Evolutionary conservation across 1,284 basidiomycete genomes (phyloP), one percentile per base, ranked within the genome.

Genomic region (Puccinia hordei): DNA sequence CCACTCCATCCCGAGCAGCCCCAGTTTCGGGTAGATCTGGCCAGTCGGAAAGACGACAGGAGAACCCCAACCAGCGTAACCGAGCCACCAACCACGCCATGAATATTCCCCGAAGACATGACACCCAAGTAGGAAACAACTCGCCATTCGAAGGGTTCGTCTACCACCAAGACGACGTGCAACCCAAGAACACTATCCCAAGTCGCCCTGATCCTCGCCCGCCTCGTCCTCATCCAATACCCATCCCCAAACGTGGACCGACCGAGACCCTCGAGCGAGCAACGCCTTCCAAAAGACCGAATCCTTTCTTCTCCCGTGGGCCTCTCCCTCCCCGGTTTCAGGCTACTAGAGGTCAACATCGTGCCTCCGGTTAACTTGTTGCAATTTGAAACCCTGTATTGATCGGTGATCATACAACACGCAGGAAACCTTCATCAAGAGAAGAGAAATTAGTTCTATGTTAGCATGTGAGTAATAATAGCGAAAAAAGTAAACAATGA

Each of bases 401-500:
- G 41, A 53, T 80, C 77, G 38, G 68, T 80, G 53, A 80, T 72
- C 24, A 80, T 80, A 41, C 77, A 80, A 27, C 68, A 80, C 30
- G 68, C 77, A 72, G 49, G 73, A 35, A 61, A 80, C 9, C 77
- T 80, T 41, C 1, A 55, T 35, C 9, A 35, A 3, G 9, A 72
- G 13, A 4, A 72, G 12, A 51, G 46, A 30, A 24, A 71, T 71
- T 38, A 35, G 19, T 44, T 27, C 15, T 27, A 12, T 10, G 3
- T 59, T 24, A n/a, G 13, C n/a, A 59, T 38, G 13, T 63, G 33
- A 4, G 19, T 10, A 27, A 27, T 93, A 44, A 44, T 86, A 92
- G 97, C 68, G 83, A 86, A 85, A 98, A 95, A 85, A 99, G 99
- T 73, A 98, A 93, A 86, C 99, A 95, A 77, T 95, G 38, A 41